These are phyloP conservation scores for Blastomyces parvus DNA, from an alignment of 2,329 filamentous ascomycete genomes.

Conservation along the genomic window DNA sequence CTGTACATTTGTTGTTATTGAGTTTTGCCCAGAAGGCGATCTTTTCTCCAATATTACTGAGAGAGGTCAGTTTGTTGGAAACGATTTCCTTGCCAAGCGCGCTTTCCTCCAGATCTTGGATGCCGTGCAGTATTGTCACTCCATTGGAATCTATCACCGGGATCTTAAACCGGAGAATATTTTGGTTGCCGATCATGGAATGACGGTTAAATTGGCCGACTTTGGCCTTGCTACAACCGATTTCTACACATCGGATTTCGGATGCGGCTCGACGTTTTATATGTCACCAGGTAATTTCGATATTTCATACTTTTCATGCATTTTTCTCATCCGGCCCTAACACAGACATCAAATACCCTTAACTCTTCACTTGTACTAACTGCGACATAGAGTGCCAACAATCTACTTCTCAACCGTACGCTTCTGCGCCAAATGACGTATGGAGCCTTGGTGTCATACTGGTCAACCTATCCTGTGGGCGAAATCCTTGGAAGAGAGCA, in stretches of 20 bases:
- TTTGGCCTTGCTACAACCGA: slow-evolving; percentile 91
- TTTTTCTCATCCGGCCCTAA: slow-evolving; percentile 10
- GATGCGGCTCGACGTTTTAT: slow-evolving; percentile 97
- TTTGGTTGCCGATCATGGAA: slow-evolving; percentile 76
- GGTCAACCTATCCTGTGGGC: slow-evolving; percentile 93
- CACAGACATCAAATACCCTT: slow-evolving; percentile 7
- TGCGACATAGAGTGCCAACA: slow-evolving; percentile 72
- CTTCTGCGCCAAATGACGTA: slow-evolving; percentile 88
- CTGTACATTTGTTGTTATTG: slow-evolving; percentile 91
- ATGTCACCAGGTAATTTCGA: slow-evolving; percentile 86
- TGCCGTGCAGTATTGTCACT: slow-evolving; percentile 92
- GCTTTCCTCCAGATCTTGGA: slow-evolving; percentile 93
- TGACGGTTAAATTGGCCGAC: slow-evolving; percentile 90
- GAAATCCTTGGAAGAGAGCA: slow-evolving; percentile 97
- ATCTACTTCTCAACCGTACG: slow-evolving; percentile 64
- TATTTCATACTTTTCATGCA: slow-evolving; percentile 12
- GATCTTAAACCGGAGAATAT: slow-evolving; percentile 99
- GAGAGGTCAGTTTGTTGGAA: slow-evolving; percentile 81
- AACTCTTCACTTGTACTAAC: slow-evolving; percentile 17
- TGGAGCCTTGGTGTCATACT: slow-evolving; percentile 98
- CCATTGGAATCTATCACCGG: slow-evolving; percentile 86
- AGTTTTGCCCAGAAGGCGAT: slow-evolving; percentile 95
- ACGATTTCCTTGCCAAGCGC: slow-evolving; percentile 76
- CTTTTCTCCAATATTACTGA: slow-evolving; percentile 97
- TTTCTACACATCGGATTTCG: slow-evolving; percentile 80